Evolutionary conservation across 345 rosid species (phyloP).

Genomic region (Citrus cavaleriei): DNA sequence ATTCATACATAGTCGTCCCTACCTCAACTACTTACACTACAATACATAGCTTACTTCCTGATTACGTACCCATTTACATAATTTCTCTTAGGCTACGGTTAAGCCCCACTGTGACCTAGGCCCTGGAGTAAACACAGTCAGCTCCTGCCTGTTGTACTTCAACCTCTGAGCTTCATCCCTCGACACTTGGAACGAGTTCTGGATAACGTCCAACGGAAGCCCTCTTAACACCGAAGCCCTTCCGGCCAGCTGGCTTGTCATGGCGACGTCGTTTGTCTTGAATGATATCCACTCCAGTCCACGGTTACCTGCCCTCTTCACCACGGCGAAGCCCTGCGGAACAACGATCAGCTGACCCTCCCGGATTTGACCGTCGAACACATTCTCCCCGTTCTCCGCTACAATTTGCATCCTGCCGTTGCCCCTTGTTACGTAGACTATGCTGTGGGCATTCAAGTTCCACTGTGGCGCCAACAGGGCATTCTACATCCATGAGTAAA

Average conservation of each 20-base stretch:
- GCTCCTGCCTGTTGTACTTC: constrained; percentile 28
- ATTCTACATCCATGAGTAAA: constrained; percentile 23
- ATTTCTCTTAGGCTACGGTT: background rate
- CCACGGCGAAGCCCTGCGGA: constrained; percentile 31
- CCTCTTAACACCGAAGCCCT: constrained; percentile 21
- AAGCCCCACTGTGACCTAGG: background rate
- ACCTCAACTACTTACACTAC: too few species aligned
- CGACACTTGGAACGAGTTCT: constrained; percentile 31
- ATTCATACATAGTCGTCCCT: too few species aligned
- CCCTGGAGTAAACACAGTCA: constrained; percentile 14
- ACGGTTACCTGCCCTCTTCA: constrained; percentile 26
- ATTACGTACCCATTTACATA: background rate
- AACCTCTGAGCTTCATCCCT: constrained; percentile 30
- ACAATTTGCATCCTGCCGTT: constrained; percentile 30
- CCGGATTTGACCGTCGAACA: constrained; percentile 25
- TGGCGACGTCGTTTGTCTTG: constrained; percentile 31
- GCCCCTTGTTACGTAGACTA: constrained; percentile 31
- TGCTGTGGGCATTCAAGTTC: constrained; percentile 39
- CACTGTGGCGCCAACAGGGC: constrained; percentile 33
- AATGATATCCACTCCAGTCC: constrained; percentile 38
- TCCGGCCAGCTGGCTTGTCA: constrained; percentile 27
- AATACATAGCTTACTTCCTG: too few species aligned
- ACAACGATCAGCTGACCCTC: constrained; percentile 34
- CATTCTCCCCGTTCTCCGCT: constrained; percentile 19
- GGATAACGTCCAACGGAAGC: constrained; percentile 31